A percentile compares a stretch with the other conserved stretches of the same genome.
phyloP scores from a whole-genome alignment of 768 basidiomycete genomes.

The Ramaria sp. region DNA sequence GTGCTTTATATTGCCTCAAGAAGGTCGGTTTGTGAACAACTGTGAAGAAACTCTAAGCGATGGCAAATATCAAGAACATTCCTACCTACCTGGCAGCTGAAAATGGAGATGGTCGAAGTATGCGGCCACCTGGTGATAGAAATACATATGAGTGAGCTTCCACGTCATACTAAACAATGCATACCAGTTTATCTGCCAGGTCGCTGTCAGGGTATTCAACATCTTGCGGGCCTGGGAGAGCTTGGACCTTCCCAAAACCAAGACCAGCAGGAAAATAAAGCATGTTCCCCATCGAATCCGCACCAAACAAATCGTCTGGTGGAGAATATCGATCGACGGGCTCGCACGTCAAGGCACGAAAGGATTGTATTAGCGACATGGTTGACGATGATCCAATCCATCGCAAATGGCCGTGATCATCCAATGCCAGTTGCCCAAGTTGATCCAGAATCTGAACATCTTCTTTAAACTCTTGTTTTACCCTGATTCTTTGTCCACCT shows the following conservation, averaged over 20 bases:
- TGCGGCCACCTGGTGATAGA: constrained; percentile 53
- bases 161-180: constrained; percentile 17
- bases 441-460: constrained; percentile 52
- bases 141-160: too few species aligned
- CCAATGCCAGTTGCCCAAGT: constrained; percentile 78
- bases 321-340: constrained; percentile 70
- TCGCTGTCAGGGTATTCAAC: constrained; percentile 82
- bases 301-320: constrained; percentile 73
- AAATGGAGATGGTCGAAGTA: constrained; percentile 86
- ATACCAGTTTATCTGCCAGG: constrained; percentile 75
- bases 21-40: constrained; percentile 82
- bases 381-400: constrained; percentile 91
- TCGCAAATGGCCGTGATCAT: constrained; percentile 83
- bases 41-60: background rate
- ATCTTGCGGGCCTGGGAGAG: constrained; percentile 74
- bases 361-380: constrained; percentile 86
- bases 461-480: constrained; percentile 45
- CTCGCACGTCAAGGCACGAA: constrained; percentile 63
- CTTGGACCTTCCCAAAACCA: constrained; percentile 78
- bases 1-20: constrained; percentile 51
- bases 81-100: constrained; percentile 45
- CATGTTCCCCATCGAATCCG: constrained; percentile 73
- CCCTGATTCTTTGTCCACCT: constrained; percentile 11
- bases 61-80: background rate
- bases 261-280: constrained; percentile 82